A percentile compares a stretch with the other conserved stretches of the same genome.
phyloP scores from a whole-genome alignment of 176 grass and related monocot species.

The Aechmea fasciata region DNA sequence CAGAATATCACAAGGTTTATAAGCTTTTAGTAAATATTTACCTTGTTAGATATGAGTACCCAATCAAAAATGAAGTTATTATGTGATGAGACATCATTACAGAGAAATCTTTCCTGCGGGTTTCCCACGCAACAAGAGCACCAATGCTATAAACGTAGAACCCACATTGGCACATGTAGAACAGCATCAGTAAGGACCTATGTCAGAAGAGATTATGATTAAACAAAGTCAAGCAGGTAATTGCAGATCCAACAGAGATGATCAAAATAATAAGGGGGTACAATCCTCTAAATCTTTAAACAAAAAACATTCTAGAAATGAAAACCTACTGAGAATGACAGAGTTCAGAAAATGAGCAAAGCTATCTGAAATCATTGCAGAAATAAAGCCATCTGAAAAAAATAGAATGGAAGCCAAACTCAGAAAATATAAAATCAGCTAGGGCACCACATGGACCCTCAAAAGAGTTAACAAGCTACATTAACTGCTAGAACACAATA shows the following conservation, averaged over 20 bases:
- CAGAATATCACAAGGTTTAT: slow-evolving; percentile 19
- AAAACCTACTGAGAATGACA: background rate
- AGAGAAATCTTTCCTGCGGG: slow-evolving; percentile 94
- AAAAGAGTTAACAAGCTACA: background rate
- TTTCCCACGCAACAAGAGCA: slow-evolving; percentile 97
- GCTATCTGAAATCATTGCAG: background rate
- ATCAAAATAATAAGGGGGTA: background rate
- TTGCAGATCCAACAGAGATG: background rate
- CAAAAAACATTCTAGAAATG: background rate
- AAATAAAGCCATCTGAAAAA: background rate
- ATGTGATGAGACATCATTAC: slow-evolving; percentile 99
- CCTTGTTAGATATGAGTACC: slow-evolving; percentile 78
- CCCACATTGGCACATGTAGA: slow-evolving; percentile 97
- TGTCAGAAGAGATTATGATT: background rate
- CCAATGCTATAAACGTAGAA: slow-evolving; percentile 96
- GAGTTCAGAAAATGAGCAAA: background rate
- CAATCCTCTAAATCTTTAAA: background rate
- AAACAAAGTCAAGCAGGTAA: slow-evolving; percentile 4
- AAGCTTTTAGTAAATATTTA: slow-evolving; percentile 25
- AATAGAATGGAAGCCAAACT: background rate
- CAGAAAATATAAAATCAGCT: background rate
- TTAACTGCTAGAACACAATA: too few species aligned
- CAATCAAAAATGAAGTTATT: slow-evolving; percentile 82
- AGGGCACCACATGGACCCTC: background rate
- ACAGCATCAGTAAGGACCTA: slow-evolving; percentile 75